These are phyloP conservation scores for Yarrowia sp. DNA, from an alignment of 805 yeast genomes.

Conservation along the genomic window DNA sequence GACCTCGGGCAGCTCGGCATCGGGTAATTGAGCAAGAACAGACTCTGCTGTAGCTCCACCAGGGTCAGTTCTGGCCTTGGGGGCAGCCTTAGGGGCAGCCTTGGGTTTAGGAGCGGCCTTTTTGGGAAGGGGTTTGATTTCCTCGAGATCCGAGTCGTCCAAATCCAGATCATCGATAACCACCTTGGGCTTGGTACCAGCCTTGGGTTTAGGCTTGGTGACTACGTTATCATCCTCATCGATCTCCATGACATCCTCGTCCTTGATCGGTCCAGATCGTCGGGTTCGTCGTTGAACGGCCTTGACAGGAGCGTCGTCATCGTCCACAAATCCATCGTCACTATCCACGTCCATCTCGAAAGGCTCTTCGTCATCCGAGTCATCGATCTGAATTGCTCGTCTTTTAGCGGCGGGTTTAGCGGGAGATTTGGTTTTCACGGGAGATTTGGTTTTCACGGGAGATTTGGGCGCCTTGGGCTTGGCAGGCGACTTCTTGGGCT, in stretches of 20 bases:
- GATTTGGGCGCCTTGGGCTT: slow-evolving; percentile 4
- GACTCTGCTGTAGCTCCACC: slow-evolving; percentile 57
- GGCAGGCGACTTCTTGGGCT: slow-evolving; percentile 1
- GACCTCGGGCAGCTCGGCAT: slow-evolving; percentile 66
- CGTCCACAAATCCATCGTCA: slow-evolving; percentile 32
- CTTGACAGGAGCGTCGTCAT: slow-evolving; percentile 11
- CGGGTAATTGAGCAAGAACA: slow-evolving; percentile 69
- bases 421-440: slow-evolving; percentile 2
- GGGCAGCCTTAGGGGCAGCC: slow-evolving; percentile 37
- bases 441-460: neutral
- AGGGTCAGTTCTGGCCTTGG: slow-evolving; percentile 16
- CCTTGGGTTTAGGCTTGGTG: neutral
- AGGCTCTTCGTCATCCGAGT: slow-evolving; percentile 9
- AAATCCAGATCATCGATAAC: slow-evolving; percentile 29
- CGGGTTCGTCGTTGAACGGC: slow-evolving; percentile 24
- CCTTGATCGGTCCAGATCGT: slow-evolving; percentile 21
- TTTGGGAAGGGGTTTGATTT: slow-evolving; percentile 21
- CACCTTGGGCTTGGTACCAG: neutral
- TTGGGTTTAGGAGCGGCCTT: slow-evolving; percentile 26
- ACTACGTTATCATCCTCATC: slow-evolving; percentile 29
- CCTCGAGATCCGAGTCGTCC: slow-evolving; percentile 36
- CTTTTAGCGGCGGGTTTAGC: slow-evolving; percentile 12
- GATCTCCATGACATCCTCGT: slow-evolving; percentile 24
- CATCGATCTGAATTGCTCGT: slow-evolving; percentile 12
- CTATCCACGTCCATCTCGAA: slow-evolving; percentile 9